phyloP scores from a whole-genome alignment of 2,329 filamentous ascomycete species.

The Trichoderma harzianum region DNA sequence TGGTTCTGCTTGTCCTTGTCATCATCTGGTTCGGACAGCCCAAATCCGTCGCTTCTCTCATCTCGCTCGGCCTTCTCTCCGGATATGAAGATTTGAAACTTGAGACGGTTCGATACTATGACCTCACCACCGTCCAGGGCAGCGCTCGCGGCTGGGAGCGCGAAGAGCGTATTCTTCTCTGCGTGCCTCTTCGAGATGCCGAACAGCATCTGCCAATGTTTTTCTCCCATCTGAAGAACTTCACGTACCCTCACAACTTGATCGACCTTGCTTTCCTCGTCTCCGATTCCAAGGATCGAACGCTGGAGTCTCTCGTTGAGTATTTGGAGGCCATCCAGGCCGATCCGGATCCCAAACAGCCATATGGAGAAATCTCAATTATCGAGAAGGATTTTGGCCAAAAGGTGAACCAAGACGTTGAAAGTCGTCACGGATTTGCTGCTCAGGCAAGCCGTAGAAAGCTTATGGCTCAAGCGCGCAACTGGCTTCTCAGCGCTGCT shows the following conservation, averaged over 20 bases:
- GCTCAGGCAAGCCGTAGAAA: constrained; percentile 92
- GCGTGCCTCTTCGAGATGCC: constrained; percentile 90
- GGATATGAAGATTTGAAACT: constrained; percentile 70
- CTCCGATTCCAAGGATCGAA: constrained; percentile 94
- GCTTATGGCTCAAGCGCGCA: constrained; percentile 95
- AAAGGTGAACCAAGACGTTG: constrained; percentile 95
- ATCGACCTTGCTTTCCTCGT: constrained; percentile 96
- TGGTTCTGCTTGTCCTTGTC: constrained; percentile 61
- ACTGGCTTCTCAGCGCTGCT: constrained; percentile 93
- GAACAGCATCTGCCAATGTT: constrained; percentile 94
- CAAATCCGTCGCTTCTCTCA: constrained; percentile 58
- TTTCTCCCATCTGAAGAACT: constrained; percentile 93
- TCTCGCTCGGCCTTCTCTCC: constrained; percentile 68
- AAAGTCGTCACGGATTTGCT: constrained; percentile 95
- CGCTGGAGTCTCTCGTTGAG: constrained; percentile 69
- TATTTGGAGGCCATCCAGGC: constrained; percentile 77
- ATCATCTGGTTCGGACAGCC: constrained; percentile 73
- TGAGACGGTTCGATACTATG: constrained; percentile 96
- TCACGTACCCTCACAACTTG: constrained; percentile 94
- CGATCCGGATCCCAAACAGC: constrained; percentile 72
- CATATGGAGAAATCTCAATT: constrained; percentile 94
- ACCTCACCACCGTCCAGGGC: constrained; percentile 85
- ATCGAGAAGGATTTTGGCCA: constrained; percentile 99
- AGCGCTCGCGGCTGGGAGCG: constrained; percentile 93
- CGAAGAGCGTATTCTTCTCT: constrained; percentile 91